These are phyloP conservation scores for Amanita rubescens DNA, from an alignment of 768 basidiomycete species.

Conservation along the genomic window DNA sequence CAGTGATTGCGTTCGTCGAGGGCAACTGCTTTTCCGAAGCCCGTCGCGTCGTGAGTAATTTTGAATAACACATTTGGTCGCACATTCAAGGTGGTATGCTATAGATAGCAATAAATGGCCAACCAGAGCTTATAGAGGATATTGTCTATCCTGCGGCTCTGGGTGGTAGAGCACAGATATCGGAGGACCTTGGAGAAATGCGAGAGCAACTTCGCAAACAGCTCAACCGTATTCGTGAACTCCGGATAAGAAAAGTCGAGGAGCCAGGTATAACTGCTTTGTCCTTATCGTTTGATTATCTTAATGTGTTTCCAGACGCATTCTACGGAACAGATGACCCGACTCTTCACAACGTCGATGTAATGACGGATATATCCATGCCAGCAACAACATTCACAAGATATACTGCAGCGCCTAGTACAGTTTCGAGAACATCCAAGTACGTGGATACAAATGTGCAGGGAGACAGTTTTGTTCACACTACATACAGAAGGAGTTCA, in stretches of 20 bases:
- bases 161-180: constrained; percentile 65
- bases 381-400: constrained; percentile 87
- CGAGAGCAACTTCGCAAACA: constrained; percentile 85
- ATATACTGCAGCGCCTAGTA: constrained; percentile 83
- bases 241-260: constrained; percentile 66
- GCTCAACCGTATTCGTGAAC: constrained; percentile 60
- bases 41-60: constrained; percentile 60
- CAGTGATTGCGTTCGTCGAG: constrained; percentile 67
- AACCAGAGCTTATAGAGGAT: constrained; percentile 59
- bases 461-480: not conserved
- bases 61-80: not conserved
- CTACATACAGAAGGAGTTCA: constrained; percentile 51
- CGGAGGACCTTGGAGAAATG: constrained; percentile 83
- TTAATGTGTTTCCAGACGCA: constrained; percentile 24
- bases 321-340: constrained; percentile 84
- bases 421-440: constrained; percentile 69
- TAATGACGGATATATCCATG: constrained; percentile 92
- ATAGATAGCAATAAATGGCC: constrained; percentile 52
- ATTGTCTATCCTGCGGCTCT: constrained; percentile 71
- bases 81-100: not conserved
- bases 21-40: constrained; percentile 88
- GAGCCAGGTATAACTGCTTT: constrained; percentile 65
- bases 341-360: constrained; percentile 81
- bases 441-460: constrained; percentile 24
- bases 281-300: not conserved